Base-by-base conservation (phyloP, 306 rosid species). In the Malus sieversii region DNA sequence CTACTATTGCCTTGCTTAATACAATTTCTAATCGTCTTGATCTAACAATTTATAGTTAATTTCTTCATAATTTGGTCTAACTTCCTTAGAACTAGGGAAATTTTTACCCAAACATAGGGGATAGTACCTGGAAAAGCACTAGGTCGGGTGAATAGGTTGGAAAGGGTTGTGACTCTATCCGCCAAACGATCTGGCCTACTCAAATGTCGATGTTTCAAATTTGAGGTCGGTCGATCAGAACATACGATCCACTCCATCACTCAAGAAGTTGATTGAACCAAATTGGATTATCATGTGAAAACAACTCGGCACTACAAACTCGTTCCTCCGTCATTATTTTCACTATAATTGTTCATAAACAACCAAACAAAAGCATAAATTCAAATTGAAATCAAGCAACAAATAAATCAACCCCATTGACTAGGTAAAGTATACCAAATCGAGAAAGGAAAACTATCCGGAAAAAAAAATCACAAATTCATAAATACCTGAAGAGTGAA, bases 161-260 rank as follows among this genome's bases (percentile, higher is more conserved):
- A 20, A 57, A 19, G 25, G 62, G 5, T 57, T 57, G 29, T 3
- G 13, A 57, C 25, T 57, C 23, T 3, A n/a, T 57, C 62, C 14
- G 0, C 0, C 13, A 3, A n/a, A 0, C 2, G 14, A n/a, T 8
- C 27, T 5, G 5, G 1, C 14, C 10, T 9, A n/a, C 23, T 22
- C 14, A 57, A 57, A 57, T n/a, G 8, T 8, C 4, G 27, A 57
- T 57, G 11, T n/a, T 22, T 57, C 62, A 57, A 57, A 55, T 18
- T 20, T 55, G 23, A n/a, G 9, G 29, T 8, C 14, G 29, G 13
- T 2, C 0, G 0, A 57, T 4, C 5, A 57, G 0, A n/a, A 57
- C 12, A 57, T 6, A 0, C 0, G 2, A 57, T 3, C 6, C 25
- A 57, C 3, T 57, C 0, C 62, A 57, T 9, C 62, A 9, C 14